Evolutionary conservation across 768 basidiomycete genomes (phyloP).

Genomic region (Coprinopsis marcescibilis): DNA sequence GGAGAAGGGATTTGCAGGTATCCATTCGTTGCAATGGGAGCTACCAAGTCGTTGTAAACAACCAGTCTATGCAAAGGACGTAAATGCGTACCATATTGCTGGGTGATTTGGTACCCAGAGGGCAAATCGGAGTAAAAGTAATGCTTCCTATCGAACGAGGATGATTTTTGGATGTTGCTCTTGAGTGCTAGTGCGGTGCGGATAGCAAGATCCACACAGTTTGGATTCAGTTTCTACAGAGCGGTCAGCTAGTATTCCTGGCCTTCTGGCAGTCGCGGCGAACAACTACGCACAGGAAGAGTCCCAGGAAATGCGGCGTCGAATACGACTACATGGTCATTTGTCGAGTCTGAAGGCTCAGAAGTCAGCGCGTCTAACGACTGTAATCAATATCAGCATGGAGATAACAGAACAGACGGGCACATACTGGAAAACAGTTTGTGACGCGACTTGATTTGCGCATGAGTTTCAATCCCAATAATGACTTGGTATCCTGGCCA

Average conservation of each 20-base stretch:
- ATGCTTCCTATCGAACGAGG: conserved; percentile 94
- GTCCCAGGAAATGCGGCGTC: conserved; percentile 95
- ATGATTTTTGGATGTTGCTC: conserved; percentile 56
- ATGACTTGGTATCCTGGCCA: conserved; percentile 90
- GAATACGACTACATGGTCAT: conserved; percentile 66
- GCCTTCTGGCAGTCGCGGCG: conserved; percentile 1
- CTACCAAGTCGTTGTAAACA: conserved; percentile 31
- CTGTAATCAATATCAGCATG: neutral
- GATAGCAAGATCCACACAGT: conserved; percentile 73
- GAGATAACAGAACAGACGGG: neutral
- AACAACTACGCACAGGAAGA: conserved; percentile 54
- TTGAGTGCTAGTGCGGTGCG: conserved; percentile 77
- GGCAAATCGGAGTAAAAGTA: conserved; percentile 97
- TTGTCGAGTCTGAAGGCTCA: conserved; percentile 46
- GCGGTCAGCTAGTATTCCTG: neutral
- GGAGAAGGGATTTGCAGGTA: conserved; percentile 38
- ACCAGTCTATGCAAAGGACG: neutral
- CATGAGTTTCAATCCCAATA: conserved; percentile 93
- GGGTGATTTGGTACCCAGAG: conserved; percentile 94
- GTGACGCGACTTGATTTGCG: conserved; percentile 79
- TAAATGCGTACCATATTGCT: conserved; percentile 71
- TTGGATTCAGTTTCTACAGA: conserved; percentile 51
- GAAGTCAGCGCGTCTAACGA: conserved; percentile 40
- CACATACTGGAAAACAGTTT: conserved; percentile 83
- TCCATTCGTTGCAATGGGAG: conserved; percentile 73